Evolutionary conservation across 2,329 filamentous ascomycete genomes (phyloP).

Genomic region (Aspergillus sp.): DNA sequence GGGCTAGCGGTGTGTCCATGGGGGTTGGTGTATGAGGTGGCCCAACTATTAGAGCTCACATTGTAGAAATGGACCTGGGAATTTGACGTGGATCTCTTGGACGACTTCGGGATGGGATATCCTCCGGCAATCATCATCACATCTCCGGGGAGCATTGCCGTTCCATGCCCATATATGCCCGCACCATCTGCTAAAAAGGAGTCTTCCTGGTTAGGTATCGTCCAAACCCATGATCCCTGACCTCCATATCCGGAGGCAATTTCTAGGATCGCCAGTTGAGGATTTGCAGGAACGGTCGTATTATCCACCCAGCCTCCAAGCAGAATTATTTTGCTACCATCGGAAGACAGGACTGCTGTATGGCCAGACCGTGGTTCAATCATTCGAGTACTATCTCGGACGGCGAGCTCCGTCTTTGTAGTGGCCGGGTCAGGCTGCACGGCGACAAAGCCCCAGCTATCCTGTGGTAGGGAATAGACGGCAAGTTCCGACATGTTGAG

Average conservation of each 20-base stretch:
- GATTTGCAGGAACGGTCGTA: conserved; percentile 63
- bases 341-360: conserved; percentile 69
- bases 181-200: conserved; percentile 34
- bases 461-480: conserved; percentile 76
- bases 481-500: conserved; percentile 92
- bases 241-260: conserved; percentile 65
- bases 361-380: conserved; percentile 84
- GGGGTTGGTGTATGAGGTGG: conserved; percentile 48
- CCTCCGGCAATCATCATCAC: conserved; percentile 56
- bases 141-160: conserved; percentile 52
- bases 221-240: conserved; percentile 38
- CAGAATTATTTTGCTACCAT: conserved; percentile 69
- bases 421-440: conserved; percentile 43
- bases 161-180: conserved; percentile 55
- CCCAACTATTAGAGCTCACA: conserved; percentile 52
- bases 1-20: conserved; percentile 11
- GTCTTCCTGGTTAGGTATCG: conserved; percentile 29
- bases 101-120: conserved; percentile 42
- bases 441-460: conserved; percentile 73
- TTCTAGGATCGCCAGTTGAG: conserved; percentile 70
- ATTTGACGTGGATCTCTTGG: conserved; percentile 35
- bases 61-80: conserved; percentile 52
- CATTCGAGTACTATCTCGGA: conserved; percentile 35
- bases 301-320: conserved; percentile 92
- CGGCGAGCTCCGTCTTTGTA: conserved; percentile 49